Percentiles rank a stretch among this genome's conserved stretches.
Conservation (phyloP, 73 alveolate genomes). For the Paramecium tetraurelia region DNA sequence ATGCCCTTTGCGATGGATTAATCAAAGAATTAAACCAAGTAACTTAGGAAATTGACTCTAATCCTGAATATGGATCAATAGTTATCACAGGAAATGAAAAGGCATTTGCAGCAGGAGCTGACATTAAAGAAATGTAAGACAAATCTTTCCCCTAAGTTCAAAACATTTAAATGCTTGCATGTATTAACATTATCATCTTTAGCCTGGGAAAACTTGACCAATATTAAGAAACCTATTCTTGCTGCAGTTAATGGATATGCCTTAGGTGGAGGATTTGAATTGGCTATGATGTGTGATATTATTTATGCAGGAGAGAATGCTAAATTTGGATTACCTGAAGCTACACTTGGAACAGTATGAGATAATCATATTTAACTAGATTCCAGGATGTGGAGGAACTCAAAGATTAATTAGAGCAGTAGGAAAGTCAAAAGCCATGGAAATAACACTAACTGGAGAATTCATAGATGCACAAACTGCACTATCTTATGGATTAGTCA, state of each 20-base stretch:
- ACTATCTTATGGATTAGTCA: constrained; percentile 87
- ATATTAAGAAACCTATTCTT: constrained; percentile 85
- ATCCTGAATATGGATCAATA: constrained; percentile 82
- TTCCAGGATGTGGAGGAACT: constrained; percentile 98
- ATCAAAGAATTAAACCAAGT: constrained; percentile 75
- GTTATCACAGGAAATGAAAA: constrained; percentile 95
- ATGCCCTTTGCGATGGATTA: constrained; percentile 91
- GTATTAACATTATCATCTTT: constrained; percentile 9
- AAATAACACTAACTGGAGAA: constrained; percentile 92
- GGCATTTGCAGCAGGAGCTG: constrained; percentile 99
- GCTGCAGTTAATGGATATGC: constrained; percentile 99
- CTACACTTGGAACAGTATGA: constrained; percentile 83
- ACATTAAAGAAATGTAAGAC: constrained; percentile 87
- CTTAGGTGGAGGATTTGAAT: constrained; percentile 99
- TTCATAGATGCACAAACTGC: constrained; percentile 95
- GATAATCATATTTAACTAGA: not conserved
- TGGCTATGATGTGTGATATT: constrained; percentile 98
- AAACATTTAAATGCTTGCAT: constrained; percentile 63
- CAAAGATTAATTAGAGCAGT: constrained; percentile 94
- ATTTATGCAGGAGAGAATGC: constrained; percentile 95
- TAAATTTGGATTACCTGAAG: constrained; percentile 97
- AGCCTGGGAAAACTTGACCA: constrained; percentile 73
- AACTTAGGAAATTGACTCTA: constrained; percentile 72
- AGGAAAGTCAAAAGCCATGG: constrained; percentile 97
- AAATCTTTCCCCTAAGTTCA: constrained; percentile 71